phyloP scores from a whole-genome alignment of 1,284 basidiomycete genomes.

The Cutaneotrichosporon daszewskae region DNA sequence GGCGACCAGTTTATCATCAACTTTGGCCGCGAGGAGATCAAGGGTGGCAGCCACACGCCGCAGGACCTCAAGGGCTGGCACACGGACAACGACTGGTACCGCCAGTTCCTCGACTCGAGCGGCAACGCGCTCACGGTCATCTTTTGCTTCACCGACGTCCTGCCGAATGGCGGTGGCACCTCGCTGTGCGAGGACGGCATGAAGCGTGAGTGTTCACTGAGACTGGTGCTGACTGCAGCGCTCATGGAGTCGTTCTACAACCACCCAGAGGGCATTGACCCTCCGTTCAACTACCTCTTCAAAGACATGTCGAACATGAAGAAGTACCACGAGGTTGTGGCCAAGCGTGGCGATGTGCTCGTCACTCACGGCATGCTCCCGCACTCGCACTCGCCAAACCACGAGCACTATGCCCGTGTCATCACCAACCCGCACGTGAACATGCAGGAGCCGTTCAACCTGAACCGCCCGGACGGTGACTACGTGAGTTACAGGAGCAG shows the following conservation, averaged over 20 bases:
- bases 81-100: slow-evolving; percentile 36
- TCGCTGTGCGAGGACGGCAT: slow-evolving; percentile 26
- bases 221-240: slow-evolving; percentile 6
- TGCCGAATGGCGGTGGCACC: slow-evolving; percentile 24
- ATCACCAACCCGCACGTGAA: slow-evolving; percentile 37
- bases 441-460: slow-evolving; percentile 25
- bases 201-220: slow-evolving; percentile 13
- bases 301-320: slow-evolving; percentile 13
- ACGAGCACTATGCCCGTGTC: slow-evolving; percentile 28
- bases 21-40: slow-evolving; percentile 21
- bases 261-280: slow-evolving; percentile 30
- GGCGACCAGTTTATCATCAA: slow-evolving; percentile 38
- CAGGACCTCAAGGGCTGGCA: slow-evolving; percentile 23
- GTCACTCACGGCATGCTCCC: slow-evolving; percentile 32
- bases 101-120: slow-evolving; percentile 29
- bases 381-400: slow-evolving; percentile 25
- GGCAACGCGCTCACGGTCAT: slow-evolving; percentile 33
- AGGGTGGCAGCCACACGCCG: slow-evolving; percentile 3
- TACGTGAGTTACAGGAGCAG: slow-evolving; percentile 23
- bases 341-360: slow-evolving; percentile 27
- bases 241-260: slow-evolving; percentile 23
- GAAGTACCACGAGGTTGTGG: slow-evolving; percentile 16
- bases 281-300: slow-evolving; percentile 18
- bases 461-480: slow-evolving; percentile 28
- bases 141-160: slow-evolving; percentile 30